phyloP scores from a whole-genome alignment of 2,329 filamentous ascomycete genomes.

The Curvularia eragrostidis region DNA sequence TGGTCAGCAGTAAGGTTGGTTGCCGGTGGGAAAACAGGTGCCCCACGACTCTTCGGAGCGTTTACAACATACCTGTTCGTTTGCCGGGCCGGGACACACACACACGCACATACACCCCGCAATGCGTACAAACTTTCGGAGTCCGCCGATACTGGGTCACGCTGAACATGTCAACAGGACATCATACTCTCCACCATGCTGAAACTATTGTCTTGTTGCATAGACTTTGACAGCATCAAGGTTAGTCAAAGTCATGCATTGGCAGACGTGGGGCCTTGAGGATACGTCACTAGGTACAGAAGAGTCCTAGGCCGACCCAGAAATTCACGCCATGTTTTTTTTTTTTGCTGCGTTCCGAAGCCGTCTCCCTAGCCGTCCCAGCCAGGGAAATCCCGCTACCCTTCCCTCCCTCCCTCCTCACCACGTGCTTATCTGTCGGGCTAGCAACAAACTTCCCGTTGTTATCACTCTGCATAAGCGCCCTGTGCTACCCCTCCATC shows the following conservation, averaged over 20 bases:
- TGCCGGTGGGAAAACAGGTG: neutral
- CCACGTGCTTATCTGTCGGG: neutral
- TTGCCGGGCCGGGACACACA: too few relatives aligned
- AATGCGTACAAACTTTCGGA: slow-evolving; percentile 1
- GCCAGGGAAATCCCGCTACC: neutral
- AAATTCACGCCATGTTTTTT: too few relatives aligned
- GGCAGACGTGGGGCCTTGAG: neutral
- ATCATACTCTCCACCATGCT: neutral
- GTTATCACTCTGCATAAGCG: slow-evolving; percentile 18
- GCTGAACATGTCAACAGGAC: neutral
- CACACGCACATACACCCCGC: neutral
- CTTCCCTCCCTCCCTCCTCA: neutral
- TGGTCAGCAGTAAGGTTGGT: neutral
- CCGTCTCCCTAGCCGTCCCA: neutral
- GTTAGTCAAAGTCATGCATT: neutral
- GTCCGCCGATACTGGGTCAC: neutral
- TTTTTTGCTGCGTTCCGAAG: neutral
- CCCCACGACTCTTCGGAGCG: neutral
- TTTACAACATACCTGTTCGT: neutral
- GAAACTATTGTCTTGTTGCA: neutral
- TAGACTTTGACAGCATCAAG: too few relatives aligned
- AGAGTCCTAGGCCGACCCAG: neutral
- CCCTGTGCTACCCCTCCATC: neutral
- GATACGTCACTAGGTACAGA: neutral
- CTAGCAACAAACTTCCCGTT: neutral